Evolutionary conservation across 1,139 yeast genomes (phyloP).

Genomic region (Taphrina communis): DNA sequence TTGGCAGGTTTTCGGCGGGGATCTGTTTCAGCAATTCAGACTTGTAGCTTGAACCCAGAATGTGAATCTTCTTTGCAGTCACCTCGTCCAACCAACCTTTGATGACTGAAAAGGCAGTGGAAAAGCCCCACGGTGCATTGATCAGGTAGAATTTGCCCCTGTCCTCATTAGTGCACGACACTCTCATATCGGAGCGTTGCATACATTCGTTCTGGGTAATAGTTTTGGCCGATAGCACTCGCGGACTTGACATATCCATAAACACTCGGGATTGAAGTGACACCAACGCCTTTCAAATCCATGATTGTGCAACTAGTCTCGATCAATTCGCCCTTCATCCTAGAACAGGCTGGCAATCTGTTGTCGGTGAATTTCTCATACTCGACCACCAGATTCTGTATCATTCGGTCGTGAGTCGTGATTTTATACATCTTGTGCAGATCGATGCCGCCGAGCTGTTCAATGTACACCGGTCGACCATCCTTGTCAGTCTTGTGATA

Average conservation of each 20-base stretch:
- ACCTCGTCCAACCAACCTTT: constrained; percentile 96
- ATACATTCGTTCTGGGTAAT: constrained; percentile 86
- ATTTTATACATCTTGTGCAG: constrained; percentile 88
- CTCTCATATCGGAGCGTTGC: constrained; percentile 15
- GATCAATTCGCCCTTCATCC: constrained; percentile 74
- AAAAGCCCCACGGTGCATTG: constrained; percentile 97
- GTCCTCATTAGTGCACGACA: constrained; percentile 2
- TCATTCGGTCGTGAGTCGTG: constrained; percentile 95
- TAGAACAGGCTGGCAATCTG: constrained; percentile 89
- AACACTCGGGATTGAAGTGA: constrained; percentile 82
- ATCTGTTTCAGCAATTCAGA: constrained; percentile 87
- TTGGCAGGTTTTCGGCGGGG: constrained; percentile 90
- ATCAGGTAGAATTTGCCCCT: constrained; percentile 97
- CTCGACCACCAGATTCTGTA: constrained; percentile 95
- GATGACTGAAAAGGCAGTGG: constrained; percentile 87
- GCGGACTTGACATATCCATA: constrained; percentile 90
- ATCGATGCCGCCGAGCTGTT: constrained; percentile 90
- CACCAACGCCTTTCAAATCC: constrained; percentile 92
- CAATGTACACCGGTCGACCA: constrained; percentile 94
- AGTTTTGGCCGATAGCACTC: constrained; percentile 91
- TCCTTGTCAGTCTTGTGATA: constrained; percentile 96
- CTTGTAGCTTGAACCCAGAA: constrained; percentile 77
- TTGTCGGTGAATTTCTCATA: constrained; percentile 84
- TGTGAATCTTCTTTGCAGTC: constrained; percentile 93
- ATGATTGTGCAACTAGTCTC: constrained; percentile 96